phyloP scores from a whole-genome alignment of 1,284 basidiomycete genomes.

The Vanrija sp. region DNA sequence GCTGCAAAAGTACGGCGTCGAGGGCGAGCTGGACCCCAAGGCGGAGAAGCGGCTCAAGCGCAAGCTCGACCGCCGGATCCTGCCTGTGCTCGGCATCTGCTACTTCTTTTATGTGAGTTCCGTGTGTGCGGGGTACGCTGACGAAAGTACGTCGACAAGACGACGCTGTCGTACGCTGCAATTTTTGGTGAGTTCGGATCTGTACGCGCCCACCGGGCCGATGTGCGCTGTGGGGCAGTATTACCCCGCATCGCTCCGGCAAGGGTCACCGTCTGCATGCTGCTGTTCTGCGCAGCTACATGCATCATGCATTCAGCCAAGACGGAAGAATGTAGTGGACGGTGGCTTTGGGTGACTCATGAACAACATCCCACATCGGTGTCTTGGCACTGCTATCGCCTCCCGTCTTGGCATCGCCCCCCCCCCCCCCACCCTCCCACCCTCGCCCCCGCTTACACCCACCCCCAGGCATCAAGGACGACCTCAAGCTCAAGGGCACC shows the following conservation, averaged over 20 bases:
- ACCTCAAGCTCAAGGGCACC: conserved; percentile 36
- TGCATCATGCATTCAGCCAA: too few relatives aligned
- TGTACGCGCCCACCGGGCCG: too few relatives aligned
- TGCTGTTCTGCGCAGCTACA: too few relatives aligned
- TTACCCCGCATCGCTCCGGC: too few relatives aligned
- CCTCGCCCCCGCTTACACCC: background rate
- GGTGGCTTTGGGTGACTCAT: too few relatives aligned
- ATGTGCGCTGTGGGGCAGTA: too few relatives aligned
- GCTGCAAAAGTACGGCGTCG: conserved; percentile 36
- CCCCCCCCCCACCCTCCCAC: background rate
- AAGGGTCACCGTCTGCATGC: too few relatives aligned
- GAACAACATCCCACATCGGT: too few relatives aligned
- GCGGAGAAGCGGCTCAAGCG: conserved; percentile 40
- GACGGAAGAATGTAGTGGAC: too few relatives aligned
- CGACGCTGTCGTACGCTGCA: conserved; percentile 44
- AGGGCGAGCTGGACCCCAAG: conserved; percentile 35
- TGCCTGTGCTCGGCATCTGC: conserved; percentile 39
- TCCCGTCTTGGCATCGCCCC: background rate
- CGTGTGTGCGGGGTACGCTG: background rate
- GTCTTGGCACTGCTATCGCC: too few relatives aligned
- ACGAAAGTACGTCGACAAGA: conserved; percentile 40
- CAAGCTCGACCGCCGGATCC: conserved; percentile 36
- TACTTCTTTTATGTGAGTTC: conserved; percentile 38
- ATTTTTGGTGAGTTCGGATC: conserved; percentile 28
- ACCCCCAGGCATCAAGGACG: conserved; percentile 33